Evolutionary conservation across 2,329 filamentous ascomycete genomes (phyloP).

Genomic region (Periconia sp.): DNA sequence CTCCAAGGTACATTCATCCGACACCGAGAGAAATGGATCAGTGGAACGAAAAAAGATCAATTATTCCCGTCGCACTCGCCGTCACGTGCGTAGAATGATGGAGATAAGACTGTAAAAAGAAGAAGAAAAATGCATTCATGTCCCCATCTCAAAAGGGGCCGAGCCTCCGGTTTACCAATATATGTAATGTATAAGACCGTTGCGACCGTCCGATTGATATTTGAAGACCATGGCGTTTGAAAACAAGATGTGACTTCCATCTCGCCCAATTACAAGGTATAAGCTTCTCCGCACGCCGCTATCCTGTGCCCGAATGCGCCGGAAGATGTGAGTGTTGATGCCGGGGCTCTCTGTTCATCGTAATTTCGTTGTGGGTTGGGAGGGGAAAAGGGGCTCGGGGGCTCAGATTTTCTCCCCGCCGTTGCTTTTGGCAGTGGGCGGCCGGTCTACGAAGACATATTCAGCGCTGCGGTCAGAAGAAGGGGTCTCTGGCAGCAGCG

Average conservation of each 20-base stretch:
- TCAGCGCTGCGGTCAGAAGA: slow-evolving; percentile 37
- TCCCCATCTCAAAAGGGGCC: not conserved
- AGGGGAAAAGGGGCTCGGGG: too few species aligned
- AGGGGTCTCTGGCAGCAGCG: slow-evolving; percentile 32
- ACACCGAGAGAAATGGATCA: too few species aligned
- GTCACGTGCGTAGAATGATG: not conserved
- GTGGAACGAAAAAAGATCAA: not conserved
- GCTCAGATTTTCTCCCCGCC: slow-evolving; percentile 6
- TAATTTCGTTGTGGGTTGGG: slow-evolving; percentile 2
- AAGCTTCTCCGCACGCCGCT: slow-evolving; percentile 2
- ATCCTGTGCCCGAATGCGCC: not conserved
- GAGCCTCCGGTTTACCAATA: not conserved
- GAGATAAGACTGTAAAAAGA: not conserved
- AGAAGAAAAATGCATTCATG: slow-evolving; percentile 1
- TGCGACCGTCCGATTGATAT: not conserved
- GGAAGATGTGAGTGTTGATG: not conserved
- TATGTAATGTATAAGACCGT: not conserved
- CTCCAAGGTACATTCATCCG: too few species aligned
- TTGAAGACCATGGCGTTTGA: not conserved
- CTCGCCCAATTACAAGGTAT: slow-evolving; percentile 2
- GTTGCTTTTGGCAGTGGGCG: slow-evolving; percentile 22
- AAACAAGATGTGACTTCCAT: not conserved
- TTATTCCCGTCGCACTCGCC: too few species aligned
- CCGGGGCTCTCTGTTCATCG: not conserved
- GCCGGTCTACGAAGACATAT: slow-evolving; percentile 41